phyloP scores from a whole-genome alignment of 805 yeast species.

The Teunomyces tritomae region DNA sequence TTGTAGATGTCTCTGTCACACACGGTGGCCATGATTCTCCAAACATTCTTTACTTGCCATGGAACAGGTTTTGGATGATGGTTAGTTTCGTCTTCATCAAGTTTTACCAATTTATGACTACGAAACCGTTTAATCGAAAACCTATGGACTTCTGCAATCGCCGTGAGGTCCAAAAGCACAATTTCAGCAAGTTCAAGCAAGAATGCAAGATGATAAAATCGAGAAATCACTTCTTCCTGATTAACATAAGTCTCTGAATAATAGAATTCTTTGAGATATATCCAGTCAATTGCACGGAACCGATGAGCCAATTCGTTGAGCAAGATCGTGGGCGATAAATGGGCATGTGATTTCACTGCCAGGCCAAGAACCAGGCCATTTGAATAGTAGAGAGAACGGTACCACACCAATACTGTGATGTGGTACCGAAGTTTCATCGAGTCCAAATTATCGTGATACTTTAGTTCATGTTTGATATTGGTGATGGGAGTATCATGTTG shows the following conservation, averaged over 20 bases:
- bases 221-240: background rate
- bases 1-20: slow-evolving; percentile 12
- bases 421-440: slow-evolving; percentile 28
- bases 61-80: background rate
- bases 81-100: background rate
- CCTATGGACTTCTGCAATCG: slow-evolving; percentile 10
- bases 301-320: slow-evolving; percentile 11
- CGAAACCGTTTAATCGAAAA: slow-evolving; percentile 3
- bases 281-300: slow-evolving; percentile 9
- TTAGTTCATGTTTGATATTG: slow-evolving; percentile 3
- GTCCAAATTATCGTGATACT: slow-evolving; percentile 23
- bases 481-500: slow-evolving; percentile 16
- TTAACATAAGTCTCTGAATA: background rate
- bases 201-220: slow-evolving; percentile 7
- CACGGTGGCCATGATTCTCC: slow-evolving; percentile 7
- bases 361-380: slow-evolving; percentile 9
- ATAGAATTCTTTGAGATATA: slow-evolving; percentile 14
- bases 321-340: slow-evolving; percentile 9
- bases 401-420: slow-evolving; percentile 15
- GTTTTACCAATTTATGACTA: background rate
- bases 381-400: slow-evolving; percentile 14
- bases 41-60: slow-evolving; percentile 10
- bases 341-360: slow-evolving; percentile 4
- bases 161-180: slow-evolving; percentile 12
- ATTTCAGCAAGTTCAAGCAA: slow-evolving; percentile 10